Conservation (phyloP, 1,284 basidiomycete genomes). For the Cryptococcus hybrid region DNA sequence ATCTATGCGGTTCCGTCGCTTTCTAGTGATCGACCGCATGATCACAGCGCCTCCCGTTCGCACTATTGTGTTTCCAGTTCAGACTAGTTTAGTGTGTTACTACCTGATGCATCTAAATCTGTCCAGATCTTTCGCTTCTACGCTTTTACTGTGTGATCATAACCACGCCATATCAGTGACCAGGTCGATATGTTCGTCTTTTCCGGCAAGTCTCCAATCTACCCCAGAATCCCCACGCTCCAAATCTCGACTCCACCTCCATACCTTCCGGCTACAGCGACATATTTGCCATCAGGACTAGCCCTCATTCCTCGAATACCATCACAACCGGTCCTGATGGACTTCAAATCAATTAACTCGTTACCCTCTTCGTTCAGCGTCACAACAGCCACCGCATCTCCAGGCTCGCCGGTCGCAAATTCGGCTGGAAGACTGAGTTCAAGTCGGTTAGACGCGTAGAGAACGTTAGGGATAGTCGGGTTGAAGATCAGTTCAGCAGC, state of each 20-base stretch:
- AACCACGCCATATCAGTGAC: slow-evolving; percentile 46
- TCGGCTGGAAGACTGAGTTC: slow-evolving; percentile 32
- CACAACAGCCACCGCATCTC: slow-evolving; percentile 44
- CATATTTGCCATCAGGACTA: slow-evolving; percentile 41
- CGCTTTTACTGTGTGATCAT: slow-evolving; percentile 6
- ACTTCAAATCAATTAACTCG: slow-evolving; percentile 24
- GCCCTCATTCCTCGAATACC: slow-evolving; percentile 43
- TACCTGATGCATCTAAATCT: too few relatives aligned
- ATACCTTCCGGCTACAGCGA: slow-evolving; percentile 42
- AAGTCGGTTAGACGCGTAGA: slow-evolving; percentile 48
- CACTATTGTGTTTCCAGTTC: too few relatives aligned
- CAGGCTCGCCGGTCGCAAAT: slow-evolving; percentile 25
- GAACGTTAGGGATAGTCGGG: slow-evolving; percentile 25
- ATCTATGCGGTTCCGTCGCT: too few relatives aligned
- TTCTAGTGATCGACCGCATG: too few relatives aligned
- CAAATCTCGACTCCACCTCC: slow-evolving; percentile 43
- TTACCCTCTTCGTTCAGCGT: slow-evolving; percentile 24
- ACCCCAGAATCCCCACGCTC: slow-evolving; percentile 28
- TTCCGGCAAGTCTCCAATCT: slow-evolving; percentile 54
- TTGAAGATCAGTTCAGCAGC: slow-evolving; percentile 38
- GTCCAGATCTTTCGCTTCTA: too few relatives aligned
- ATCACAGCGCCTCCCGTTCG: too few relatives aligned
- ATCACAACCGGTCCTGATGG: slow-evolving; percentile 38
- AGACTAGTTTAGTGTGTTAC: too few relatives aligned
- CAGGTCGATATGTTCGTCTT: slow-evolving; percentile 63